Conservation (phyloP, 2,329 filamentous ascomycete species). For the Alternaria metachromatica region DNA sequence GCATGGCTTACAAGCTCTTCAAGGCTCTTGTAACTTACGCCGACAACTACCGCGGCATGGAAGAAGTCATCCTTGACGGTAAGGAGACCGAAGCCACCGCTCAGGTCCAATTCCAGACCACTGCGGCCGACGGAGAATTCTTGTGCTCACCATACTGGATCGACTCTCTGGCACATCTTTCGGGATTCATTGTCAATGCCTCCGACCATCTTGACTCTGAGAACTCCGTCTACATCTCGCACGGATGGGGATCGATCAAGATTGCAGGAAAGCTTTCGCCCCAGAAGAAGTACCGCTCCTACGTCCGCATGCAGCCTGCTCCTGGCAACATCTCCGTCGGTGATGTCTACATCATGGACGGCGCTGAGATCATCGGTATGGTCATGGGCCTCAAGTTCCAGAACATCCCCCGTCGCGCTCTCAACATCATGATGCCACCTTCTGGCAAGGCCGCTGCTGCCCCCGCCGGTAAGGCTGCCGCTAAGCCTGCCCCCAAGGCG, state of each 20-base stretch:
- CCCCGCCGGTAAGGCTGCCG: constrained; percentile 40
- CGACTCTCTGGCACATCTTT: constrained; percentile 63
- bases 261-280: constrained; percentile 60
- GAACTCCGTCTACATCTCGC: constrained; percentile 66
- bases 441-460: constrained; percentile 54
- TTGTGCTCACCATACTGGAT: constrained; percentile 67
- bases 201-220: constrained; percentile 65
- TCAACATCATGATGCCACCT: constrained; percentile 72
- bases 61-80: constrained; percentile 65
- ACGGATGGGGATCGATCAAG: constrained; percentile 67
- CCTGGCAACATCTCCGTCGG: constrained; percentile 63
- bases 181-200: constrained; percentile 67
- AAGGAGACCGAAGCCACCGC: constrained; percentile 63
- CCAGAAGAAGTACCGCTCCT: constrained; percentile 63
- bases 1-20: constrained; percentile 79
- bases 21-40: constrained; percentile 64
- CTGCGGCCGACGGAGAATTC: constrained; percentile 61
- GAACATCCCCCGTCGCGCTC: constrained; percentile 68
- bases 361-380: constrained; percentile 64
- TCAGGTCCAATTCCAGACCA: constrained; percentile 61
- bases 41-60: constrained; percentile 64
- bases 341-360: constrained; percentile 67
- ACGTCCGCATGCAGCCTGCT: constrained; percentile 67
- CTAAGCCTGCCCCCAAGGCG: constrained; percentile 45
- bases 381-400: constrained; percentile 71